These are phyloP conservation scores for Cicer judaicum DNA, from an alignment of 306 rosid species.

Conservation along the genomic window DNA sequence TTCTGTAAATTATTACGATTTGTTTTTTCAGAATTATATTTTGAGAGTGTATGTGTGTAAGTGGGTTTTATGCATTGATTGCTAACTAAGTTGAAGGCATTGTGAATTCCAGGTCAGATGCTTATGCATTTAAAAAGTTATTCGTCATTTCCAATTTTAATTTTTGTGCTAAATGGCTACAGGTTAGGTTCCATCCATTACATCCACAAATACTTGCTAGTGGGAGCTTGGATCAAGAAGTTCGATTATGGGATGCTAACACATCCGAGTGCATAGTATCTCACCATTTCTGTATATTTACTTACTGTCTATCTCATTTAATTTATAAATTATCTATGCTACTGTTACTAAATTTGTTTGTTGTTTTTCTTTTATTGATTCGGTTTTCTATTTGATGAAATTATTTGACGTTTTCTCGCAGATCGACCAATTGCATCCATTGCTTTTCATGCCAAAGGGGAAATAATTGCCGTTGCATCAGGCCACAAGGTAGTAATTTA, in stretches of 20 bases:
- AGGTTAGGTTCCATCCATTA: conserved; percentile 98
- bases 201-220: conserved; percentile 90
- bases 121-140: not conserved
- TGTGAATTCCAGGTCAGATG: too few species aligned
- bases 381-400: conserved; percentile 24
- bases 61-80: too few species aligned
- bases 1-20: not conserved
- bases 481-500: conserved; percentile 84
- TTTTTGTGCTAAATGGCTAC: conserved; percentile 48
- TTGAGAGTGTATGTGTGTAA: not conserved
- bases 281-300: conserved; percentile 79
- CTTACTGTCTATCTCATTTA: conserved; percentile 26
- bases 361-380: conserved; percentile 26
- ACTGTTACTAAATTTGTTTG: conserved; percentile 29
- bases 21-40: not conserved
- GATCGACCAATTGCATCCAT: conserved; percentile 97
- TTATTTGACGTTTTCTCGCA: conserved; percentile 46
- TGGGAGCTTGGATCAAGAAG: conserved; percentile 99
- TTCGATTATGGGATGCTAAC: conserved; percentile 92
- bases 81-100: too few species aligned
- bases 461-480: conserved; percentile 93
- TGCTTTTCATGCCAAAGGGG: conserved; percentile 96
- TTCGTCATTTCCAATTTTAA: conserved; percentile 22
- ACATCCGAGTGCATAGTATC: conserved; percentile 88
- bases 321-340: conserved; percentile 35